These are phyloP conservation scores for Trypanosoma congolense DNA, from an alignment of 208 protist genomes.

Conservation along the genomic window DNA sequence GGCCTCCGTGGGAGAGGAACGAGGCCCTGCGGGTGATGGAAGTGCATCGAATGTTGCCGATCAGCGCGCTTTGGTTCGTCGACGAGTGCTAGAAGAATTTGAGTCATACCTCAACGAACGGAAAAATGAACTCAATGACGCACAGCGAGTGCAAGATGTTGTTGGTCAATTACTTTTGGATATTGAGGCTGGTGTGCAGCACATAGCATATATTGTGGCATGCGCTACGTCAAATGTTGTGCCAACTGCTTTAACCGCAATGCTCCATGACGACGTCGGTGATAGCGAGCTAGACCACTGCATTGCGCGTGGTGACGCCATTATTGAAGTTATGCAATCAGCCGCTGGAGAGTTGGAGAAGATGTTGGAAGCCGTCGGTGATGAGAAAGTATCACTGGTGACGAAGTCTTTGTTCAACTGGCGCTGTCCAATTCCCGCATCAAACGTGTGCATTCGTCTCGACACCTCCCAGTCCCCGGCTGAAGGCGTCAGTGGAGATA, in stretches of 20 bases:
- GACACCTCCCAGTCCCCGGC: background rate
- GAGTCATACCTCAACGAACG: conserved; percentile 76
- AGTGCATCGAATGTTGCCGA: conserved; percentile 18
- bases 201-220: conserved; percentile 76
- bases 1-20: conserved; percentile 6
- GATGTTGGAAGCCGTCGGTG: conserved; percentile 56
- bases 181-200: conserved; percentile 85
- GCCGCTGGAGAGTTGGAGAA: conserved; percentile 53
- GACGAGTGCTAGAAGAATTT: conserved; percentile 85
- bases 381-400: conserved; percentile 39
- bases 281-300: background rate
- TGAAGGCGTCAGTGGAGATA: conserved; percentile 1
- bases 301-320: conserved; percentile 10
- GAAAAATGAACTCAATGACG: conserved; percentile 48
- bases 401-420: conserved; percentile 24
- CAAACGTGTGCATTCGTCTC: conserved; percentile 44
- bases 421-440: conserved; percentile 28
- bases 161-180: conserved; percentile 75
- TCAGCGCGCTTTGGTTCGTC: conserved; percentile 55
- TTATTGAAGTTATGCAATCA: conserved; percentile 47
- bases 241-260: background rate
- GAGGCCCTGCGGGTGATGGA: background rate
- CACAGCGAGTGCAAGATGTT: conserved; percentile 52
- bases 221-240: background rate
- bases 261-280: background rate